Percentiles rank a stretch among this genome's conserved stretches.
Evolutionary conservation across 2,329 filamentous ascomycete genomes (phyloP).

Genomic region (Xylariales sp.): DNA sequence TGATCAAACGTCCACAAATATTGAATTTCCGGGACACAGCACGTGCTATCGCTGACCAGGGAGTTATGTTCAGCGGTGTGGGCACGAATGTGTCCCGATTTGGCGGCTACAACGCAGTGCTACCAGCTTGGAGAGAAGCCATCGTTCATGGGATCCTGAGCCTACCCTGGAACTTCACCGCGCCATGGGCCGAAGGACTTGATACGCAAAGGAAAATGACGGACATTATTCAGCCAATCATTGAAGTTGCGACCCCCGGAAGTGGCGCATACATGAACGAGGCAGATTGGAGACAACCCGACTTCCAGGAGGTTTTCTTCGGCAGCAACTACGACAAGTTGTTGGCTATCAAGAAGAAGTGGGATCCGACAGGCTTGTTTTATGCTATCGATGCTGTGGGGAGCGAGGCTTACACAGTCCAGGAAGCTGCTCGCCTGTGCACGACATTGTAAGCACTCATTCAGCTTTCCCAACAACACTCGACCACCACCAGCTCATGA

Average conservation of each 20-base stretch:
- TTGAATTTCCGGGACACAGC: conserved; percentile 25
- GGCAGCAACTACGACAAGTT: conserved; percentile 30
- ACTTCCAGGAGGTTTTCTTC: conserved; percentile 31
- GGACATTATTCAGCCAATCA: conserved; percentile 22
- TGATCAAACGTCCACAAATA: conserved; percentile 28
- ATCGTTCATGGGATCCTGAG: conserved; percentile 17
- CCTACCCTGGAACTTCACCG: conserved; percentile 18
- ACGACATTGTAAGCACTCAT: neutral
- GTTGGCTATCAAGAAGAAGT: conserved; percentile 35
- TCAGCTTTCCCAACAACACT: neutral
- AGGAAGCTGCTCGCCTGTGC: conserved; percentile 33
- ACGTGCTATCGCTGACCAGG: conserved; percentile 24
- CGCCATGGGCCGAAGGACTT: conserved; percentile 18
- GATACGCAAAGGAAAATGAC: conserved; percentile 25
- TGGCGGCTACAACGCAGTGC: conserved; percentile 26
- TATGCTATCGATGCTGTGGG: conserved; percentile 37
- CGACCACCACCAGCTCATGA: neutral
- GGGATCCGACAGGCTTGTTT: conserved; percentile 34
- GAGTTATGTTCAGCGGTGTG: conserved; percentile 26
- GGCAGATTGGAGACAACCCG: conserved; percentile 30
- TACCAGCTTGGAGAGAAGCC: conserved; percentile 30
- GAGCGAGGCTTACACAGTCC: conserved; percentile 35
- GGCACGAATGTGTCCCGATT: conserved; percentile 24
- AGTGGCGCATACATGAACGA: conserved; percentile 35
- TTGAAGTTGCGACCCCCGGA: conserved; percentile 20